These are phyloP conservation scores for Rhipidocladum racemiflorum DNA, from an alignment of 176 grass and related monocot species.

Conservation along the genomic window DNA sequence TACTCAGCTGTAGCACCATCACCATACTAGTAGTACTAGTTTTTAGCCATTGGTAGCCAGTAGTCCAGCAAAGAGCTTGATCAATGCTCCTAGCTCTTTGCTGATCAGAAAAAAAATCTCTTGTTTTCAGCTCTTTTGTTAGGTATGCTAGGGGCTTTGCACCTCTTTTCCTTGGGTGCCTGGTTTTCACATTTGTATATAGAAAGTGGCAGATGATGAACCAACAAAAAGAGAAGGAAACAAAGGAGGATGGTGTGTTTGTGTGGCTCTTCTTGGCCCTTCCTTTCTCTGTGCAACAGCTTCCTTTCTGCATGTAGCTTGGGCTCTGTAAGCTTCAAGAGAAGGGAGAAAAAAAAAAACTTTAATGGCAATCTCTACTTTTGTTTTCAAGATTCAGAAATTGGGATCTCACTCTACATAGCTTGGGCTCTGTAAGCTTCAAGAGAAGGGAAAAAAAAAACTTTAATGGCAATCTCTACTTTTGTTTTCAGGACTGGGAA, in stretches of 20 bases:
- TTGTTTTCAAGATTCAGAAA: slow-evolving; percentile 22
- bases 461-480: neutral
- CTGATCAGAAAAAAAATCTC: neutral
- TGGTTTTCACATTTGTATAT: slow-evolving; percentile 37
- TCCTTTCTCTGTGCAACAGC: slow-evolving; percentile 32
- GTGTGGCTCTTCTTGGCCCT: slow-evolving; percentile 32
- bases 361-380: slow-evolving; percentile 6
- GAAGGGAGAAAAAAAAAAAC: neutral
- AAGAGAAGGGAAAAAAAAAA: neutral
- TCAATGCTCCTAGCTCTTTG: slow-evolving; percentile 7
- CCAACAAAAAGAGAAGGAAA: slow-evolving; percentile 2
- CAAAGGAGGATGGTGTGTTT: neutral
- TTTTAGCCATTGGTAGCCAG: slow-evolving; percentile 34
- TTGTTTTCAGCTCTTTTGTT: slow-evolving; percentile 27
- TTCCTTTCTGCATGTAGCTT: slow-evolving; percentile 25
- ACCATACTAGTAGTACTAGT: slow-evolving; percentile 6
- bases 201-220: slow-evolving; percentile 41
- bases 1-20: neutral
- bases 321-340: slow-evolving; percentile 25
- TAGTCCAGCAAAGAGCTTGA: slow-evolving; percentile 38
- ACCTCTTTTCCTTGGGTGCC: slow-evolving; percentile 21
- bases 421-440: slow-evolving; percentile 11
- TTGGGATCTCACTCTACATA: slow-evolving; percentile 19
- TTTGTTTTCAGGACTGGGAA: slow-evolving; percentile 24
- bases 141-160: slow-evolving; percentile 23